These are phyloP conservation scores for Epichloe hybrida DNA, from an alignment of 2,329 filamentous ascomycete genomes.

Conservation along the genomic window DNA sequence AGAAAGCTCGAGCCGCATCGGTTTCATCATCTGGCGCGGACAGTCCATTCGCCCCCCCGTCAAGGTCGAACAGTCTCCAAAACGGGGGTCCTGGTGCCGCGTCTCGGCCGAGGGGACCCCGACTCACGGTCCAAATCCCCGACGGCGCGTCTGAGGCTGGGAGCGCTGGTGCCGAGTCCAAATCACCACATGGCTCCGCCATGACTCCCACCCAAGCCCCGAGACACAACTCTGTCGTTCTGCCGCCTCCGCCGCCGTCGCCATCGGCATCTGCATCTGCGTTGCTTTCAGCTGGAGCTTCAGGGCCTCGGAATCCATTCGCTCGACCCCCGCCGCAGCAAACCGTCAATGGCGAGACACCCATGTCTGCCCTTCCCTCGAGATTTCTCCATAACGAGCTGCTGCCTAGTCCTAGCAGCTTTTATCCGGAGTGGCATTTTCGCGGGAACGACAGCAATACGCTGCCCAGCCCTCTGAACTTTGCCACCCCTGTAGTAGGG, in stretches of 20 bases:
- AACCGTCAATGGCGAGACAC: conserved; percentile 46
- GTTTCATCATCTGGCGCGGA: conserved; percentile 50
- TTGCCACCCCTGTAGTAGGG: conserved; percentile 64
- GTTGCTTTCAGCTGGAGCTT: conserved; percentile 78
- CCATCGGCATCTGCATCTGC: conserved; percentile 74
- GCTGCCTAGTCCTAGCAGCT: conserved; percentile 78
- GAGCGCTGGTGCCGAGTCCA: conserved; percentile 59
- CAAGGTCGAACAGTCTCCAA: conserved; percentile 64
- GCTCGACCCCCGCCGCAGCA: conserved; percentile 71
- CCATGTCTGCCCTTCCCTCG: conserved; percentile 85
- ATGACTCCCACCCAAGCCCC: conserved; percentile 43
- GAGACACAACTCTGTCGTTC: conserved; percentile 52
- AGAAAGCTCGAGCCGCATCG: conserved; percentile 34
- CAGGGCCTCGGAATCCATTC: conserved; percentile 89
- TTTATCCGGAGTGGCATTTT: conserved; percentile 87
- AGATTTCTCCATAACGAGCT: conserved; percentile 81
- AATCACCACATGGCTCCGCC: conserved; percentile 46
- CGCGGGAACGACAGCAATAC: conserved; percentile 63
- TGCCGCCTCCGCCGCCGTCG: conserved; percentile 87
- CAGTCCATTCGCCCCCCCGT: conserved; percentile 50
- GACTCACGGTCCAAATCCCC: conserved; percentile 87
- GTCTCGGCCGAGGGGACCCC: conserved; percentile 62
- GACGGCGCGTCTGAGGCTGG: conserved; percentile 73
- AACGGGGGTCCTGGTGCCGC: conserved; percentile 39
- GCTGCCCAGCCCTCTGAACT: conserved; percentile 81